Conservation (phyloP, 306 rosid genomes). For the Chamaecrista fasciculata region DNA sequence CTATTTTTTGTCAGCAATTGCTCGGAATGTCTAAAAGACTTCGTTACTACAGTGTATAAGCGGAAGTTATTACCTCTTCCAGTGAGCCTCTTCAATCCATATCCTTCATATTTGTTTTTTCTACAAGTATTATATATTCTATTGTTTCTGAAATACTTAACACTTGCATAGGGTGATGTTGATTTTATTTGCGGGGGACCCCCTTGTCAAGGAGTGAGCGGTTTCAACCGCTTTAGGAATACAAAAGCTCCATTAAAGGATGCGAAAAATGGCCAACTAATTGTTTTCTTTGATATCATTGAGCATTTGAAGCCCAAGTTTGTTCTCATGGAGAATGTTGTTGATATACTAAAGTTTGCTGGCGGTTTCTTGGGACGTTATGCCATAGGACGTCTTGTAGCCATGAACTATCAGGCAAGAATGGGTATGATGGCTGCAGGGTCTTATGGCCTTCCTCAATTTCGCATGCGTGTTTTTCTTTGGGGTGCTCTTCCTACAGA, state of each 20-base stretch:
- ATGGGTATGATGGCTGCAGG: conserved; percentile 91
- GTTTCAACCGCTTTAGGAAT: conserved; percentile 74
- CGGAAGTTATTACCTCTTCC: conserved; percentile 47
- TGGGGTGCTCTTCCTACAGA: conserved; percentile 74
- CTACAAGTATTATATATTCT: neutral
- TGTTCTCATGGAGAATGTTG: conserved; percentile 84
- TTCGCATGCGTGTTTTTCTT: conserved; percentile 73
- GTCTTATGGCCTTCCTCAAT: conserved; percentile 79
- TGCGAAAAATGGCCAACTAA: conserved; percentile 52
- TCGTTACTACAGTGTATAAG: conserved; percentile 36
- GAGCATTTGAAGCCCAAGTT: conserved; percentile 56
- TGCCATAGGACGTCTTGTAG: conserved; percentile 74
- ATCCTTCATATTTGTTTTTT: neutral
- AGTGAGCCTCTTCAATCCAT: conserved; percentile 31
- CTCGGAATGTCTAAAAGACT: conserved; percentile 29
- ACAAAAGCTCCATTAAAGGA: conserved; percentile 49
- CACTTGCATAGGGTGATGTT: conserved; percentile 61
- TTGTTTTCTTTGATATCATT: conserved; percentile 68
- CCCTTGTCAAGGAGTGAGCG: conserved; percentile 89
- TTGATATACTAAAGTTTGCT: conserved; percentile 66
- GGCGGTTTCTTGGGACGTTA: conserved; percentile 74
- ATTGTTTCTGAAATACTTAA: neutral
- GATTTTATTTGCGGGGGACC: conserved; percentile 90
- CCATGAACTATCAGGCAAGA: conserved; percentile 72
- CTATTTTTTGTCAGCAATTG: conserved; percentile 36